phyloP scores from a whole-genome alignment of 2,329 filamentous ascomycete genomes.

The Colletotrichum sp. region DNA sequence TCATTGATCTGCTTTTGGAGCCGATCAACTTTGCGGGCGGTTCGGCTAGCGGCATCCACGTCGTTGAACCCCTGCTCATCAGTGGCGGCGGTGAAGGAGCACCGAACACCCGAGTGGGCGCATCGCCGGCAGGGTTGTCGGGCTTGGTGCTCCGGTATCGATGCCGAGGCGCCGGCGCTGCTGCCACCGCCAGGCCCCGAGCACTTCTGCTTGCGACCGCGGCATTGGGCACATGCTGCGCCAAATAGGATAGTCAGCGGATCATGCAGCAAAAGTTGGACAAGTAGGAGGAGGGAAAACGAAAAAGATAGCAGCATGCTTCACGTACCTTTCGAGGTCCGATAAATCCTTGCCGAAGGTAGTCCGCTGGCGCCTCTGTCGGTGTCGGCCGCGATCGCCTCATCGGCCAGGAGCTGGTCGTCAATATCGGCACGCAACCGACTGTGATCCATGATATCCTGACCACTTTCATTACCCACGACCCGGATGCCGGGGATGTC shows the following conservation, averaged over 20 bases:
- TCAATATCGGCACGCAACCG: background rate
- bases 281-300: background rate
- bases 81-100: background rate
- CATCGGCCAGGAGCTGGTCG: background rate
- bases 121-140: background rate
- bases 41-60: background rate
- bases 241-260: background rate
- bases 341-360: background rate
- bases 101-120: background rate
- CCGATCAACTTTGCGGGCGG: background rate
- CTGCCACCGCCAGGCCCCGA: background rate
- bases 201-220: background rate
- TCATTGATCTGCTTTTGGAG: background rate
- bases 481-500: background rate
- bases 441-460: background rate
- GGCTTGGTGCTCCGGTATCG: background rate
- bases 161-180: background rate
- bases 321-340: background rate
- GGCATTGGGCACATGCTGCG: background rate
- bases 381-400: background rate
- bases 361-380: background rate
- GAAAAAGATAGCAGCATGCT: background rate
- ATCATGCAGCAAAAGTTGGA: background rate
- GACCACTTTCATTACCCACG: background rate
- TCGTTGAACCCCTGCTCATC: background rate